Evolutionary conservation across 441 rosid genomes (phyloP), one percentile per base, ranked within the genome.

Genomic region (Gossypium trilobum): DNA sequence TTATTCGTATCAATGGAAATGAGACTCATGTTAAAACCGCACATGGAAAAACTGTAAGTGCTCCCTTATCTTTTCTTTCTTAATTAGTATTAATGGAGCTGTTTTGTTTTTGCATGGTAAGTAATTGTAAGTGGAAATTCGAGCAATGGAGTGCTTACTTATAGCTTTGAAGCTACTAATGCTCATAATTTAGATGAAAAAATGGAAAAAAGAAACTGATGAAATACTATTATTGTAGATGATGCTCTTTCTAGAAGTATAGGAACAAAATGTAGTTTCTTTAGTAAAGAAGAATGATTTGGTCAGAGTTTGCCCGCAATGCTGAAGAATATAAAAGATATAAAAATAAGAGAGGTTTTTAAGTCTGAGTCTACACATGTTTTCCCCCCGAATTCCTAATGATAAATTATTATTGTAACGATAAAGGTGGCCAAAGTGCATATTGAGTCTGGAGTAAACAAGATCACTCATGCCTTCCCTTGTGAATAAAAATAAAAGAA

Each of bases 41-140:
- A 3, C 79, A 82, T 59, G 91, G 94, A 31, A 87, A 79, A 79
- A 77, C 73, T 3, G 92, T 87, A 70, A 84, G 94, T 73, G 66
- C 59, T 55, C 48, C 7, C n/a, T 33, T 69, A 52, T 50, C 58
- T 4, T 51, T 48, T 62, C 2, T 51, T 48, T 22, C 16, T 57
- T 39, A 44, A 68, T 68, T 62, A 29, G n/a, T 27, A 59, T 27
- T 63, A 20, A 67, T 22, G 46, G n/a, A 29, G 16, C 67, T 68
- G 11, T 57, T 56, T 66, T 73, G 44, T 1, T 3, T 36, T 48
- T 44, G 20, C 59, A 44, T 66, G 7, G 44, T 1, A 55, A 65
- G 71, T 52, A 46, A 72, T 61, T 71, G 59, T 50, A 52, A 27
- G 25, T 51, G 17, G 25, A 51, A 51, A 51, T 68, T 68, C 10